Evolutionary conservation across 345 rosid species (phyloP).

Genomic region (Draba incana): DNA sequence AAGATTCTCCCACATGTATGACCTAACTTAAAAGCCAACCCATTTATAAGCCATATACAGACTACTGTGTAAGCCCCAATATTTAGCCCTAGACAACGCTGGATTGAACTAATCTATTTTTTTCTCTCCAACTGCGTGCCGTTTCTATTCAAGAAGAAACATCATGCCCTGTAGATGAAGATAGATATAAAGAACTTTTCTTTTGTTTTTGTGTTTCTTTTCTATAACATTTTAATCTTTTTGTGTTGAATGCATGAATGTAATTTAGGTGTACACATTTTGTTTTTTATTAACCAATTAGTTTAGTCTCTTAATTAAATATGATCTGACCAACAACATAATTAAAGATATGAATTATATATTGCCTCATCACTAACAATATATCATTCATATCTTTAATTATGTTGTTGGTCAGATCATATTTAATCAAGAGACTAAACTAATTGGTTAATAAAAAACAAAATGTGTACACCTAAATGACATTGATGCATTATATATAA

Average conservation of each 20-base stretch:
- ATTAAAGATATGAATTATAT: neutral
- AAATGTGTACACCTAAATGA: neutral
- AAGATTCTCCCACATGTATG: neutral
- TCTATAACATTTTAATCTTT: neutral
- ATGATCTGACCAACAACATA: too few species aligned
- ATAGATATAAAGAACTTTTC: neutral
- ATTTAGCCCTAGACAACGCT: neutral
- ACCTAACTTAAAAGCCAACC: neutral
- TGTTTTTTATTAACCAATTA: neutral
- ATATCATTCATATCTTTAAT: neutral
- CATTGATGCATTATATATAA: constrained; percentile 9
- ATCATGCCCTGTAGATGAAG: neutral
- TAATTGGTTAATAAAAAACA: neutral
- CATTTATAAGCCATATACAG: neutral
- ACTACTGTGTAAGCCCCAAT: neutral
- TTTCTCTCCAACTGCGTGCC: constrained; percentile 24
- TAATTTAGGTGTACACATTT: neutral
- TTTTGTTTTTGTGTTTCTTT: neutral
- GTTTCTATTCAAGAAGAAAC: neutral
- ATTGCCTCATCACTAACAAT: too few species aligned
- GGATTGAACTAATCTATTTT: neutral
- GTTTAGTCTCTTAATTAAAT: neutral
- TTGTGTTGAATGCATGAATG: neutral
- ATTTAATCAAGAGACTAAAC: neutral
- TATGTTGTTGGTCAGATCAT: too few species aligned